Base-by-base conservation (phyloP, 345 rosid species). In the Raphanus sativus region DNA sequence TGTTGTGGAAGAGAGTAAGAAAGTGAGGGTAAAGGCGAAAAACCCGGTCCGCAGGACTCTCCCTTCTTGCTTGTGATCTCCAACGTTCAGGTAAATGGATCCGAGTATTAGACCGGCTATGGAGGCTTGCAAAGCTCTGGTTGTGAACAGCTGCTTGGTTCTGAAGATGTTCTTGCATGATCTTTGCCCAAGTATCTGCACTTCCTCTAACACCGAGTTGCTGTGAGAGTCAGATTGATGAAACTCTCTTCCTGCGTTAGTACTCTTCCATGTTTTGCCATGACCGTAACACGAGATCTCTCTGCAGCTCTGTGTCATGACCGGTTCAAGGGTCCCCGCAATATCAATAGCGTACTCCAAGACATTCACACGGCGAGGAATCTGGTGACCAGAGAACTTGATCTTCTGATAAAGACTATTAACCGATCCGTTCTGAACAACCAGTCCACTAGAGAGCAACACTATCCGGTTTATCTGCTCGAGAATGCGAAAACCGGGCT, bases 401-500 rank as follows among this genome's bases (percentile, higher is more conserved):
- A 94, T 85, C 81, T 84, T 89, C 38, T 94, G 83, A 55, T 84
- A 81, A 15, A 94, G 94, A 63, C 78, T 84, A 59, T 65, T n/a
- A 50, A 87, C 68, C 0, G 89, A 76, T 42, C 91, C 94, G 65
- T 88, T 86, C 67, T 94, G 96, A 45, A 88, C 80, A 34, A 82
- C 81, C 11, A 74, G 54, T 7, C 98, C 98, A 50, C 83, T 82
- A 13, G 90, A 90, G 28, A 94, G 98, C 84, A 94, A 74, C 24
- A 90, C 85, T 52, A 91, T 74, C 45, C 91, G 86, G 72, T 89
- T 86, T 21, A 94, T 79, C 75, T 81, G 85, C 81, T 90, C 86
- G 13, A 94, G 91, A 55, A 91, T 91, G 34, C 97, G 97, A 74
- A 85, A 90, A 30, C 97, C 93, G 0, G 98, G 98, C 68, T 94